These are phyloP conservation scores for Geum urbanum DNA, from an alignment of 306 rosid genomes.

Conservation along the genomic window DNA sequence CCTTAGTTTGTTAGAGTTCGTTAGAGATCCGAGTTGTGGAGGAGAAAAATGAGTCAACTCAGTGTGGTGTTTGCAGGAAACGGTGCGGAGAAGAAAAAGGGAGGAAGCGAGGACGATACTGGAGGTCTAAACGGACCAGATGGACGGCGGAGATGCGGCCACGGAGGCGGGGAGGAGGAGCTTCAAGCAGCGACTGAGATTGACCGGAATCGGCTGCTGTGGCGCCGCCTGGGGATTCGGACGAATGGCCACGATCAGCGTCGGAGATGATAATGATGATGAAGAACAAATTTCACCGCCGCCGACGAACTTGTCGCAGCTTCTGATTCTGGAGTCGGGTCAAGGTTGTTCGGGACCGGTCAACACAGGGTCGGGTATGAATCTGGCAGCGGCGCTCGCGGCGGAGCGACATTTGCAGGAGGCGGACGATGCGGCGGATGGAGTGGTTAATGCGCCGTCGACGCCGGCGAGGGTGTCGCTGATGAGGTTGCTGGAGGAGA, in stretches of 20 bases:
- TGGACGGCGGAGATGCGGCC: conserved; percentile 31
- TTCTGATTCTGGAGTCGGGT: conserved; percentile 20
- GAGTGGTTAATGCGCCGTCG: conserved; percentile 28
- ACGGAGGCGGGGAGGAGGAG: conserved; percentile 45
- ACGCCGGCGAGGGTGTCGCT: conserved; percentile 79
- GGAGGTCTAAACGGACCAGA: conserved; percentile 52
- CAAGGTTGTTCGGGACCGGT: conserved; percentile 36
- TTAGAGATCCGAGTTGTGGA: not conserved
- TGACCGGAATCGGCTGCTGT: conserved; percentile 71
- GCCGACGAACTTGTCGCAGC: not conserved
- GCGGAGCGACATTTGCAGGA: conserved; percentile 75
- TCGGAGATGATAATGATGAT: conserved; percentile 27
- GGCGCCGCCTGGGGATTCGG: conserved; percentile 76
- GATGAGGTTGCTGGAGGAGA: conserved; percentile 76
- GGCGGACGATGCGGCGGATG: conserved; percentile 28
- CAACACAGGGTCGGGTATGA: conserved; percentile 54
- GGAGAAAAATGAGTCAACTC: conserved; percentile 64
- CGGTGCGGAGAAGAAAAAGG: conserved; percentile 50
- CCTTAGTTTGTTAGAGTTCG: not conserved
- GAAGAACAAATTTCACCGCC: not conserved
- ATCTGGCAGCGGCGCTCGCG: conserved; percentile 85
- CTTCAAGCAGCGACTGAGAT: conserved; percentile 73
- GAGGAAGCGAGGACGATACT: conserved; percentile 62
- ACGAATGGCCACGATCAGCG: conserved; percentile 21
- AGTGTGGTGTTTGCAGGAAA: conserved; percentile 67